Evolutionary conservation across 148 eudicot genomes (phyloP), one percentile per base, ranked within the genome.

Genomic region (Bassia scoparia): DNA sequence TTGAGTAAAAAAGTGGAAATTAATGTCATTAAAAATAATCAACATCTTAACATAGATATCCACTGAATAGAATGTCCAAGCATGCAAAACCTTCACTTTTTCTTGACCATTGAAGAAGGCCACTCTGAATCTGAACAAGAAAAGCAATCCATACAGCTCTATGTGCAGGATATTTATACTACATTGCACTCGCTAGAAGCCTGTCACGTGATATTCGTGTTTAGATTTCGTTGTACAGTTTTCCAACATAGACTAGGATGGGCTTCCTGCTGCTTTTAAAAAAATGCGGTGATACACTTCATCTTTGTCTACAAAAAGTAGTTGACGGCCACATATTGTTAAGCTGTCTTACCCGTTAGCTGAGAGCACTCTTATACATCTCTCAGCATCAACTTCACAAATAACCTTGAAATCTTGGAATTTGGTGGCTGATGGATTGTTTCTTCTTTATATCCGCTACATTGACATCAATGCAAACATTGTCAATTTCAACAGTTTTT

Each of bases 401-500:
- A 44, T 26, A n/a, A 11, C 44, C 20, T 49, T n/a, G n/a, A n/a
- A n/a, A n/a, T n/a, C n/a, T n/a, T n/a, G n/a, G n/a, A n/a, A n/a
- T n/a, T 66, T 44, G 71, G 38, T 20, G 46, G 43, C 60, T 53
- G 31, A 5, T 55, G 4, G 69, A 49, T 21, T 34, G 8, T 34
- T 15, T 50, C 67, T 62, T 74, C 35, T 64, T 50, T 67, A 59
- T 48, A n/a, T n/a, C n/a, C 18, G 58, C 49, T 7, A 24, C 5
- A 17, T 53, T 54, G 29, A 53, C 24, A 11, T 54, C 52, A 34
- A 56, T 7, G 62, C 24, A 41, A 0, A 59, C 26, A 26, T 18
- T 33, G 23, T 58, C 17, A 14, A 14, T 55, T 31, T n/a, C n/a
- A 60, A 5, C 65, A 17, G 24, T 49, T 69, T 37, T 24, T 44